Percentiles rank a stretch among this genome's conserved stretches.
Conservation (phyloP, 2,329 filamentous ascomycete species). For the Alternaria tenuissima region DNA sequence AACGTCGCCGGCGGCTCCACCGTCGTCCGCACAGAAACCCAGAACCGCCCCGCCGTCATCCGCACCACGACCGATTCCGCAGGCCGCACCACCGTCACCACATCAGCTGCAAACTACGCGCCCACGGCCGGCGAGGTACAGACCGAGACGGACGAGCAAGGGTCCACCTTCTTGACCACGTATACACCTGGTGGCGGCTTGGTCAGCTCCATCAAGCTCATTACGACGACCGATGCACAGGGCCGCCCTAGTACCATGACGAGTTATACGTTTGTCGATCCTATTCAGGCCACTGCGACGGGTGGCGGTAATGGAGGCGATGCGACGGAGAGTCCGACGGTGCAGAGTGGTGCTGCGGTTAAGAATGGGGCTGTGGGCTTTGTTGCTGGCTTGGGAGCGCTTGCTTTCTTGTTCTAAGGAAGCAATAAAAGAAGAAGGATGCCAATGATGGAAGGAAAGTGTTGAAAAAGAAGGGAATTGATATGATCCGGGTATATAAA, state of each 20-base stretch:
- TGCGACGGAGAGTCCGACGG: conserved; percentile 39
- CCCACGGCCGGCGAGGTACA: conserved; percentile 52
- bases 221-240: conserved; percentile 44
- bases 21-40: conserved; percentile 45
- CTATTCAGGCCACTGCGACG: conserved; percentile 29
- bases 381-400: background rate
- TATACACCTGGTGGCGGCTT: conserved; percentile 55
- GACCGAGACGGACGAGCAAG: conserved; percentile 53
- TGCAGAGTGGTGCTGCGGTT: conserved; percentile 51
- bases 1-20: conserved; percentile 47
- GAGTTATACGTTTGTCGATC: conserved; percentile 54
- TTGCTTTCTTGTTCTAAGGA: background rate
- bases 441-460: background rate
- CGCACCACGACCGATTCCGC: conserved; percentile 50
- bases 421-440: background rate
- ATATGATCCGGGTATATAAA: background rate
- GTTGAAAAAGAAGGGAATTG: background rate
- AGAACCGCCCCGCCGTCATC: conserved; percentile 49
- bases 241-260: conserved; percentile 53
- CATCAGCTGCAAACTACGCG: conserved; percentile 42
- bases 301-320: background rate
- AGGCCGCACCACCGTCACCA: conserved; percentile 50
- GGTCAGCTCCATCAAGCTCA: conserved; percentile 52
- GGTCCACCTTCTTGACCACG: conserved; percentile 56
- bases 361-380: conserved; percentile 10